Evolutionary conservation across 495 filamentous ascomycete species (phyloP).

Genomic region (Podospora comata): DNA sequence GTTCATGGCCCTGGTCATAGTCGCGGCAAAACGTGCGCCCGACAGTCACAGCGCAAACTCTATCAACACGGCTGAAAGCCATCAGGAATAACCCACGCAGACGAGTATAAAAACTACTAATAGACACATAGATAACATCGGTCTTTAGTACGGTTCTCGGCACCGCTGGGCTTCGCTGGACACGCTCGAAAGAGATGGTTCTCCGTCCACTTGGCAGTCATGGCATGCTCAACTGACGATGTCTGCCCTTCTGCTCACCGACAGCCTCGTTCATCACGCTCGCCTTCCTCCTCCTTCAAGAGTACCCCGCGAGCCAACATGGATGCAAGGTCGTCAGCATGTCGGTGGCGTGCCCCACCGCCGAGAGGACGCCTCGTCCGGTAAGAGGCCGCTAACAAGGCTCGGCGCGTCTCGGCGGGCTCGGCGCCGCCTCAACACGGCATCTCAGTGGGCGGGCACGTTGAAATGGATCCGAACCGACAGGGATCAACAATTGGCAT

Average conservation of each 20-base stretch:
- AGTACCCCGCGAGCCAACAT: background rate
- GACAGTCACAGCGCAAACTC: no score
- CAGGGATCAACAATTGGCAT: slow-evolving; percentile 4
- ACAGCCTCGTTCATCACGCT: background rate
- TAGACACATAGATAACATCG: background rate
- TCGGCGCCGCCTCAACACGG: slow-evolving; percentile 4
- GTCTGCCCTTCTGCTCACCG: slow-evolving; percentile 12
- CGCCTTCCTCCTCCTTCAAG: background rate
- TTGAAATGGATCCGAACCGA: background rate
- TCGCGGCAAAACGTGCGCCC: background rate
- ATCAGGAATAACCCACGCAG: no score
- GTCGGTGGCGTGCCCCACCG: slow-evolving; percentile 7
- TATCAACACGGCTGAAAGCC: no score
- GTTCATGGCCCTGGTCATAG: background rate
- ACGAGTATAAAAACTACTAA: no score
- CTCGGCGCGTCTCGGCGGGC: slow-evolving; percentile 8
- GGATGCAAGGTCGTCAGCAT: slow-evolving; percentile 1
- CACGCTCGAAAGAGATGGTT: background rate
- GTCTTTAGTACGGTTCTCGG: no score
- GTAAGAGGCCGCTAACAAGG: background rate
- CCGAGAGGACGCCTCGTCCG: background rate
- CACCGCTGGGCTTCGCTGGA: no score
- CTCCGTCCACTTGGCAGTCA: background rate
- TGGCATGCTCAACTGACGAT: slow-evolving; percentile 3
- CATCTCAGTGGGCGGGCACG: background rate